Evolutionary conservation across 495 filamentous ascomycete species (phyloP), one percentile per base, ranked within the genome.

Genomic region (Terfezia claveryi): DNA sequence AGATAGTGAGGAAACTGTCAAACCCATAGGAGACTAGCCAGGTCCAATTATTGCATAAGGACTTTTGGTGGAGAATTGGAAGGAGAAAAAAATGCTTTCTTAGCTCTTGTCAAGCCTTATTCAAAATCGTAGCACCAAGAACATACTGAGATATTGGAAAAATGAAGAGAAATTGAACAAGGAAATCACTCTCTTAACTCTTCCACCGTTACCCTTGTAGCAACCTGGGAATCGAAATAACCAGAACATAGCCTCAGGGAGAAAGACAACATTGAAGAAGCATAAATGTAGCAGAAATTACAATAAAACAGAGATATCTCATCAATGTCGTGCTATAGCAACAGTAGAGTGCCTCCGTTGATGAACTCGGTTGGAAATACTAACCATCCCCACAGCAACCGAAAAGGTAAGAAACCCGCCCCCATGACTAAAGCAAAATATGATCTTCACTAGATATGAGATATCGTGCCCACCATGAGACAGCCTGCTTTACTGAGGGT

Each of bases 401-500:
- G 41, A 14, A 46, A 46, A 20, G 8, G 12, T 20, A 46, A 46
- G 17, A 14, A 46, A 46, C 12, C 8, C 41, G 41, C 41, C 17
- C 4, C 41, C 12, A 46, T 14, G 4, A 14, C 41, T 46, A 14
- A 46, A 14, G 12, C 41, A 46, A 46, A 20, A 14, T 8, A 46
- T 46, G 41, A 46, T 20, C 41, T 14, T 9, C 12, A 46, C 12
- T 4, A 20, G 17, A 46, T 20, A 20, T 46, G 17, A 20, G 17
- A 46, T 20, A 20, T 46, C 41, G 41, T 14, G 41, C 17, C 41
- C 12, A 46, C 41, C 41, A 46, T 14, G 17, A 46, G 4, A 46
- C 3, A 14, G 17, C 12, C 17, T 46, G 41, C n/a, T 23, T 23
- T 73, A 78, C 53, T 75, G 75, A 62, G 78, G 78, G 62, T 78